Base-by-base conservation (phyloP, 192 early-diverging fungal species). In the Gamsiella multidivaricata region DNA sequence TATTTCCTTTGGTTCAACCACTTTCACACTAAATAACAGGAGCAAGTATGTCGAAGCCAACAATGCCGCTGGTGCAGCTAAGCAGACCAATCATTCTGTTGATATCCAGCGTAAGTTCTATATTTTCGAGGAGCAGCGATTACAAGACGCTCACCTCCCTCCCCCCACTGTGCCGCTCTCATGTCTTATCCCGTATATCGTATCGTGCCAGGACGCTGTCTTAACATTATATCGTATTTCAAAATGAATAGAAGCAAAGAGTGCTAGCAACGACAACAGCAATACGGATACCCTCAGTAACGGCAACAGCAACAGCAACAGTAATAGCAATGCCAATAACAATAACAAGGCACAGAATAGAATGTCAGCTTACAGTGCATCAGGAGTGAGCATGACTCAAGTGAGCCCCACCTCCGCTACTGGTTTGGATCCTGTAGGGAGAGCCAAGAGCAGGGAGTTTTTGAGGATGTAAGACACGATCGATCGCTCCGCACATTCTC, bases 401-500 rank as follows among this genome's bases (percentile, higher is more conserved):
- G 65, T 69, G 59, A 78, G 74, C 54, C 74, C 74, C 43, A 69
- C 74, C 11, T 63, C 74, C 4, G 61, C 39, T 18, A 41, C 58
- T 18, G 56, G 47, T 54, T 10, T 64, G 39, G 74, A 78, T 51
- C 74, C 60, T 7, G 53, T 42, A 7, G 65, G 74, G 41, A 78
- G 74, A 58, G 74, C 74, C 32, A 78, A 68, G 54, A 78, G 74
- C 74, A 62, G 74, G 43, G 74, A 78, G 55, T 78, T 78, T 63
- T 51, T 78, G 45, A 62, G 74, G 39, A 69, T 78, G 74, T 68
- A 78, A 63, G 74, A 6, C 2, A 25, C 11, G 14, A 54, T 8
- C 43, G 46, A 8, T 42, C 56, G 8, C 25, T 33, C 41, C 10
- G 17, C n/a, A n/a, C n/a, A n/a, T n/a, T n/a, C n/a, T n/a, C n/a